Percentiles rank a stretch among this genome's conserved stretches.
Conservation (phyloP, 2,329 filamentous ascomycete species). For the Graphilbum fragrans region DNA sequence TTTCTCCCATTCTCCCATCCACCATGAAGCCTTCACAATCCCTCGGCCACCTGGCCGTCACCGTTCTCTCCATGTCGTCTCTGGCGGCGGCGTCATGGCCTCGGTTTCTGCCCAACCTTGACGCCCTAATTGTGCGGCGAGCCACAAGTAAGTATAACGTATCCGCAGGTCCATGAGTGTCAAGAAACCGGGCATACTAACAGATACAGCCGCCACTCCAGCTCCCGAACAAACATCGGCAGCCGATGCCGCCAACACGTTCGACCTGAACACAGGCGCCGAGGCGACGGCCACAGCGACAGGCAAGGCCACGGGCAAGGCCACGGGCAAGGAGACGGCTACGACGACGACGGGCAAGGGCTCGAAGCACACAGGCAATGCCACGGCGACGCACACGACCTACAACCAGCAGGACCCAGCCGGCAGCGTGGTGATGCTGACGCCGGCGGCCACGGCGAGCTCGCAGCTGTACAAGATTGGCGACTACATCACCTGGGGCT, state of each 20-base stretch:
- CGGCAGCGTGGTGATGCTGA: constrained; percentile 40
- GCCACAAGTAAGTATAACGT: constrained; percentile 3
- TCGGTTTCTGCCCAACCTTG: constrained; percentile 41
- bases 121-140: constrained; percentile 37
- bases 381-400: constrained; percentile 20
- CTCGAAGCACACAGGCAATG: too few species aligned
- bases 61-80: constrained; percentile 39
- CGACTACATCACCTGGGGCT: constrained; percentile 45
- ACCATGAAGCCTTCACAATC: constrained; percentile 22
- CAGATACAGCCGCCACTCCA: neutral
- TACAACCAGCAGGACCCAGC: constrained; percentile 33
- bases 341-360: constrained; percentile 13
- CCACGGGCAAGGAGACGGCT: too few species aligned
- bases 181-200: constrained; percentile 7
- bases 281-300: constrained; percentile 12
- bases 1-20: neutral
- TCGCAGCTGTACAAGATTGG: constrained; percentile 48
- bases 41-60: constrained; percentile 32
- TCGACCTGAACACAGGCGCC: constrained; percentile 28
- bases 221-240: constrained; percentile 5
- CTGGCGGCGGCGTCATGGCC: constrained; percentile 33
- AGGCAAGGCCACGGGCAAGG: constrained; percentile 7
- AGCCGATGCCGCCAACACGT: constrained; percentile 15
- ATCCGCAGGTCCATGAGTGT: neutral
- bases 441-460: constrained; percentile 31